These are phyloP conservation scores for Solanum chmielewskii DNA, from an alignment of 257 asterid genomes.

Conservation along the genomic window DNA sequence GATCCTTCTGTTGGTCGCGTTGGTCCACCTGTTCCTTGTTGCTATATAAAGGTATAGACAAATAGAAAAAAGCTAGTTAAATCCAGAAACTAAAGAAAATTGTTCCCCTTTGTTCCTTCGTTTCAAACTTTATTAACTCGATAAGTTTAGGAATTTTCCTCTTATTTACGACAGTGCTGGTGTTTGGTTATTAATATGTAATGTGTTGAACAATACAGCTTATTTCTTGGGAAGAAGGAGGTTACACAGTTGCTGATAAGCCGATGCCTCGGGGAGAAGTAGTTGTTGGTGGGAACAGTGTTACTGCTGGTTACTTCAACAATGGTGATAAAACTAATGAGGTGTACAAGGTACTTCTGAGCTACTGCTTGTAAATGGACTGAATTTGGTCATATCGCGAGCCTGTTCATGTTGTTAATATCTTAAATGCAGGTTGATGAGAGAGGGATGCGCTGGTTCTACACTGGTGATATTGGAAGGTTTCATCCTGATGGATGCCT, in stretches of 20 bases:
- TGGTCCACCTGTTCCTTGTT: conserved; percentile 94
- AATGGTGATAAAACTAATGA: conserved; percentile 67
- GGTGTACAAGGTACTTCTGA: conserved; percentile 49
- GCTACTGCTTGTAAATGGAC: background rate
- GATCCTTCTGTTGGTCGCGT: conserved; percentile 87
- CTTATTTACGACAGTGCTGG: background rate
- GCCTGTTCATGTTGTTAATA: background rate
- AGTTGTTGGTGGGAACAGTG: conserved; percentile 72
- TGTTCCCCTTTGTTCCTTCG: background rate
- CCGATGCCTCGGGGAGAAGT: conserved; percentile 95
- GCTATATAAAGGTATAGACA: conserved; percentile 61
- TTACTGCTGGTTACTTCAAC: conserved; percentile 81
- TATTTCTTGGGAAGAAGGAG: conserved; percentile 91
- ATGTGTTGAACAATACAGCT: conserved; percentile 40
- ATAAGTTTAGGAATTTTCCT: background rate
- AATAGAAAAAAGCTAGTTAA: background rate
- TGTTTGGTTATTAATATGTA: background rate
- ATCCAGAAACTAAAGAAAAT: background rate
- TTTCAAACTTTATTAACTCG: background rate
- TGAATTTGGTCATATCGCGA: background rate
- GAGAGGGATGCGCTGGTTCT: conserved; percentile 78
- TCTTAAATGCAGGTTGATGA: conserved; percentile 58
- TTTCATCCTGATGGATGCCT: conserved; percentile 92
- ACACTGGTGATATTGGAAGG: conserved; percentile 81
- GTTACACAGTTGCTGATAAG: conserved; percentile 56